Evolutionary conservation across 768 basidiomycete genomes (phyloP).

Genomic region (Hirschioporus abietinus): DNA sequence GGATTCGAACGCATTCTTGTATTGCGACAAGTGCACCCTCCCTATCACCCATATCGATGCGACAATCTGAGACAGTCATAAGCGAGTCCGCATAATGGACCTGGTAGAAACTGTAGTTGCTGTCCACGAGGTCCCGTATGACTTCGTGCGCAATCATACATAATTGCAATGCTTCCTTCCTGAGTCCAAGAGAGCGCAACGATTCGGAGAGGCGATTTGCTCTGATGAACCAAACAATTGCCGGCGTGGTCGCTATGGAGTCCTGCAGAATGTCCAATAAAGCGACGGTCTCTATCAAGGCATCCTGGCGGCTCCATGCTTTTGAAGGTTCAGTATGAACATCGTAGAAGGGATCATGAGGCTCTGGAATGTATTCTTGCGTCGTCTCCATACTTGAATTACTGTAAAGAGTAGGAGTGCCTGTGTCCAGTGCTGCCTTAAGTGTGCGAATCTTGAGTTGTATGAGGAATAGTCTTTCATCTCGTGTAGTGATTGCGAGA

Average conservation of each 20-base stretch:
- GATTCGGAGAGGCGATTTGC: neutral
- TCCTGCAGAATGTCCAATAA: neutral
- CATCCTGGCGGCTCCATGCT: neutral
- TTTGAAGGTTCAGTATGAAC: neutral
- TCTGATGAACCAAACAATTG: neutral
- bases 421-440: neutral
- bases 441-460: neutral
- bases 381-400: neutral
- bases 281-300: neutral
- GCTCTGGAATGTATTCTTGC: neutral
- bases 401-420: neutral
- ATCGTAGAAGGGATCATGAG: neutral
- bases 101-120: slow-evolving; percentile 7
- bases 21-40: neutral
- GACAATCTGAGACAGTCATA: slow-evolving; percentile 3
- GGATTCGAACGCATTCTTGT: neutral
- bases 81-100: slow-evolving; percentile 9
- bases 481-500: neutral
- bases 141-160: slow-evolving; percentile 7
- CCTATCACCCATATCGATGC: slow-evolving; percentile 3
- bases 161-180: slow-evolving; percentile 8
- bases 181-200: slow-evolving; percentile 5
- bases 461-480: neutral
- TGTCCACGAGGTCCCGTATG: slow-evolving; percentile 7
- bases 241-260: neutral